Conservation (phyloP, 306 rosid species). For the Morella rubra region DNA sequence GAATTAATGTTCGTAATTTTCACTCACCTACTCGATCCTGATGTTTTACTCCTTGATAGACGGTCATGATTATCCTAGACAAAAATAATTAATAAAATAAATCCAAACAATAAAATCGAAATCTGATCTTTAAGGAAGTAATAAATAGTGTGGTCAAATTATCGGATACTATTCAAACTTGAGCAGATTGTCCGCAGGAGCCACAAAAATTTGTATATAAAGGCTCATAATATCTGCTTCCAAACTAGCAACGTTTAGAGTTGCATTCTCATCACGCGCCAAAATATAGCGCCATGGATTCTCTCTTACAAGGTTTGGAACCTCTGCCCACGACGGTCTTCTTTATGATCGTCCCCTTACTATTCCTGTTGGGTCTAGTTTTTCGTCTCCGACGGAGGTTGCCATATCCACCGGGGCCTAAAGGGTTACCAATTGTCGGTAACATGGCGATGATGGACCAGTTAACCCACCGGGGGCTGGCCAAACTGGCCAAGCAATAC, state of each 20-base stretch:
- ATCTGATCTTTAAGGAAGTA: background rate
- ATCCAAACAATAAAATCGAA: too few relatives aligned
- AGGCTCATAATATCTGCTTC: background rate
- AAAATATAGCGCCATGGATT: slow-evolving; percentile 31
- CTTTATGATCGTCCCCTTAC: slow-evolving; percentile 29
- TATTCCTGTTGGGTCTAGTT: slow-evolving; percentile 29
- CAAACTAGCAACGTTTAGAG: slow-evolving; percentile 41
- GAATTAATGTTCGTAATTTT: too few relatives aligned
- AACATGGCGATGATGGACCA: slow-evolving; percentile 80
- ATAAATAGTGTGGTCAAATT: background rate
- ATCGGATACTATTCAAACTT: background rate
- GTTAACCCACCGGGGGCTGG: slow-evolving; percentile 79
- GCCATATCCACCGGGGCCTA: slow-evolving; percentile 82
- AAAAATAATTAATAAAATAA: too few relatives aligned
- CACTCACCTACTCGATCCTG: too few relatives aligned
- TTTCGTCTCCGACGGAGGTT: slow-evolving; percentile 26
- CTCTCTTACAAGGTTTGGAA: slow-evolving; percentile 30
- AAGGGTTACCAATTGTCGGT: slow-evolving; percentile 71
- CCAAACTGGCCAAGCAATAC: slow-evolving; percentile 52
- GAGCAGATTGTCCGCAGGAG: background rate
- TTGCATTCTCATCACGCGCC: slow-evolving; percentile 23
- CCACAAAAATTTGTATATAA: slow-evolving; percentile 24
- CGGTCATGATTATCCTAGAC: too few relatives aligned
- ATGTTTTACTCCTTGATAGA: too few relatives aligned
- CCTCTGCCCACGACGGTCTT: slow-evolving; percentile 24